phyloP scores from a whole-genome alignment of 2,329 filamentous ascomycete genomes.

The Penicillium sp. region DNA sequence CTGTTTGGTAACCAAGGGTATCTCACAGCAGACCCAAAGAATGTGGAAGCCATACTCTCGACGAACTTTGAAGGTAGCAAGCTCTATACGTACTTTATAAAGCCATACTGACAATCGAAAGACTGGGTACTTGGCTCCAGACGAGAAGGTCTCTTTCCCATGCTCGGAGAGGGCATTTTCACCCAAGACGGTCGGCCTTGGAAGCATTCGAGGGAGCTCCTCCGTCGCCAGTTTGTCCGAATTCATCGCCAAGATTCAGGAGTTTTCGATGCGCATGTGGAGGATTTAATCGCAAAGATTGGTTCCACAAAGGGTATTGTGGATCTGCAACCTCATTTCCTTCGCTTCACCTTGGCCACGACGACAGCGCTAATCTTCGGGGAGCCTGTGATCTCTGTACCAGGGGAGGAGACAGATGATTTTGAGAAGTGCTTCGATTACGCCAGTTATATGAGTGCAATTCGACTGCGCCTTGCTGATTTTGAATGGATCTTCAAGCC shows the following conservation, averaged over 20 bases:
- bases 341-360: background rate
- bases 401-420: background rate
- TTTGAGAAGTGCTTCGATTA: background rate
- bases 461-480: slow-evolving; percentile 4
- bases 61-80: background rate
- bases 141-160: background rate
- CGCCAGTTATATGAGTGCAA: background rate
- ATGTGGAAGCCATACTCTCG: background rate
- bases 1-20: background rate
- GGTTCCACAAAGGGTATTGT: background rate
- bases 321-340: background rate
- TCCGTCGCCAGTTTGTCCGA: background rate
- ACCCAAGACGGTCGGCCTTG: background rate
- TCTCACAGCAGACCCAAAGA: background rate
- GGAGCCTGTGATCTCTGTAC: background rate
- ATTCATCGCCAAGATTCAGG: background rate
- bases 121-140: slow-evolving; percentile 10
- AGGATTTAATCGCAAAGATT: background rate
- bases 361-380: background rate
- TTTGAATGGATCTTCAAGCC: slow-evolving; percentile 4
- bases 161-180: slow-evolving; percentile 1
- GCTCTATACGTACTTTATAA: too few species aligned
- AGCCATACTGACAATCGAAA: background rate
- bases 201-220: slow-evolving; percentile 1
- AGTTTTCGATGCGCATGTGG: background rate